These are phyloP conservation scores for Fraxinus nigra DNA, from an alignment of 305 asterid genomes.

Conservation along the genomic window DNA sequence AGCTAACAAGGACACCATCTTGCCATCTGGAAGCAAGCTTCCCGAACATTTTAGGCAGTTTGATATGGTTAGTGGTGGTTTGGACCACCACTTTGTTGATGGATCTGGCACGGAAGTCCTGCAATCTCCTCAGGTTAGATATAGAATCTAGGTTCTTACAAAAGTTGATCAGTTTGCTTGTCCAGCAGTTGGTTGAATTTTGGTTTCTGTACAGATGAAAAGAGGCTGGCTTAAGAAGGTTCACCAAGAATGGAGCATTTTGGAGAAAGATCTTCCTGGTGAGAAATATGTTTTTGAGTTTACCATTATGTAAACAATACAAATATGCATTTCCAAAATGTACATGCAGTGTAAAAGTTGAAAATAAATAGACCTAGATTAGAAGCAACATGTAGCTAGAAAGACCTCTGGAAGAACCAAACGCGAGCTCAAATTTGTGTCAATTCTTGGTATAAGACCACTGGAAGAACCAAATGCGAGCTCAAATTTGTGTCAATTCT, in stretches of 20 bases:
- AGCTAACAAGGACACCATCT: slow-evolving; percentile 26
- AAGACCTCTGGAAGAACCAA: not conserved
- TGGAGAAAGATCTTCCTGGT: slow-evolving; percentile 87
- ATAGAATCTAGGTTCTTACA: not conserved
- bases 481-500: not conserved
- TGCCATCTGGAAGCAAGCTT: slow-evolving; percentile 40
- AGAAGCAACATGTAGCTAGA: not conserved
- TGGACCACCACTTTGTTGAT: slow-evolving; percentile 77
- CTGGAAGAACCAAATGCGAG: not conserved
- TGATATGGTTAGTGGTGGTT: slow-evolving; percentile 77
- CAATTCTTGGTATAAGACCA: not conserved
- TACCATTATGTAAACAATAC: not conserved
- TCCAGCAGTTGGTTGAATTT: slow-evolving; percentile 12
- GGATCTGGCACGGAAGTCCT: slow-evolving; percentile 43
- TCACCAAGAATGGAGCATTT: slow-evolving; percentile 86
- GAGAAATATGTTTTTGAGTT: slow-evolving; percentile 30
- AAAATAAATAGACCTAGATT: not conserved
- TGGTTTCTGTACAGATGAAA: slow-evolving; percentile 43
- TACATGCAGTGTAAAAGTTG: not conserved
- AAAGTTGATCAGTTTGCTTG: not conserved
- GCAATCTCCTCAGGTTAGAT: slow-evolving; percentile 57
- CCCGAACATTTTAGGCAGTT: slow-evolving; percentile 51
- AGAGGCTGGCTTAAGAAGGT: slow-evolving; percentile 80
- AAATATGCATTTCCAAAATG: not conserved
- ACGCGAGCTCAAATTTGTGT: not conserved